Base-by-base conservation (phyloP, 78 protist genomes). In the Emiliania huxleyi region DNA sequence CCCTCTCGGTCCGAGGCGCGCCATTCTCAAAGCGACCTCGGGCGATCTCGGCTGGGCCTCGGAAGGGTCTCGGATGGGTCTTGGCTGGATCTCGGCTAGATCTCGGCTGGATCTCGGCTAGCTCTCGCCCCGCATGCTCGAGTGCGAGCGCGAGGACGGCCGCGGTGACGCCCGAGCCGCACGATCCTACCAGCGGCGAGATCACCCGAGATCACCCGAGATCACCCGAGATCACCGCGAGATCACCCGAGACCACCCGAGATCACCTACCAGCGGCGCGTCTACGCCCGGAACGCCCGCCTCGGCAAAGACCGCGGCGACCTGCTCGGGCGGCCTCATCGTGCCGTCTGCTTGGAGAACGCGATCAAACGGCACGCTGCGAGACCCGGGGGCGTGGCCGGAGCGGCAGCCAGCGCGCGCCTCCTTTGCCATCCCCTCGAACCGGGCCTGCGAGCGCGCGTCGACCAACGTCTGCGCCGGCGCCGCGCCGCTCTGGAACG, bases 141-240 rank as follows among this genome's bases (percentile, higher is more conserved):
- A 44, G 48, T 2, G 40, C 89, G 56, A 81, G 89, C 56, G 42
- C 40, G 18, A 81, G 38, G 19, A 44, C 38, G 2, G 48, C 12
- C 35, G 89, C 89, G 23, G 89, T 81, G 40, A 81, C n/a, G 56
- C 89, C 89, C 38, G 38, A 26, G 38, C 89, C 89, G 55, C 89
- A 81, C 5, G n/a, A n/a, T n/a, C n/a, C n/a, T n/a, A n/a, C n/a
- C n/a, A n/a, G n/a, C n/a, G n/a, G n/a, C n/a, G n/a, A n/a, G n/a
- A n/a, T n/a, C n/a, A n/a, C n/a, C n/a, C n/a, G n/a, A n/a, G n/a
- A n/a, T n/a, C n/a, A n/a, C n/a, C n/a, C n/a, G n/a, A n/a, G n/a
- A n/a, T n/a, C n/a, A n/a, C n/a, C n/a, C n/a, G n/a, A n/a, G n/a
- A n/a, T n/a, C n/a, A n/a, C n/a, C n/a, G n/a, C n/a, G n/a, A n/a